Percentiles rank a stretch among this genome's conserved stretches.
Conservation (phyloP, 2,329 filamentous ascomycete genomes). For the Claviceps sp. region DNA sequence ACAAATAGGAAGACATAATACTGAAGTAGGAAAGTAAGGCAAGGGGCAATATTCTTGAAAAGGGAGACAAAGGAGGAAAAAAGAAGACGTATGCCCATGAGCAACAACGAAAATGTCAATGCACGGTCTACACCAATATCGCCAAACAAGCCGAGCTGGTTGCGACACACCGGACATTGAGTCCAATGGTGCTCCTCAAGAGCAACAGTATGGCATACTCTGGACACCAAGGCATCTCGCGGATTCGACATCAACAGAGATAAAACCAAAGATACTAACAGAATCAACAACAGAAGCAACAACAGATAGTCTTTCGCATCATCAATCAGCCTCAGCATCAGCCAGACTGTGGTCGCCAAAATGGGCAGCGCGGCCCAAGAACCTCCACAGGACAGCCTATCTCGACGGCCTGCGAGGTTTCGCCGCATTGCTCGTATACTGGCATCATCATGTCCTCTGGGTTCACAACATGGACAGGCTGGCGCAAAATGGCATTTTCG, state of each 20-base stretch:
- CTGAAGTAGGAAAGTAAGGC: background rate
- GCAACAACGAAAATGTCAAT: background rate
- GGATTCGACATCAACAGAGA: too few species aligned
- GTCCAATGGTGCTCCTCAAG: background rate
- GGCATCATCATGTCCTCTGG: conserved; percentile 48
- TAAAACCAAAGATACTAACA: too few species aligned
- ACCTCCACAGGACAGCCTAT: conserved; percentile 39
- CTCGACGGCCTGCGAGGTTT: conserved; percentile 52
- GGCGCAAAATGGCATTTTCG: conserved; percentile 25
- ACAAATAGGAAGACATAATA: background rate
- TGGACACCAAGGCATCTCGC: background rate
- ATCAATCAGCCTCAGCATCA: conserved; percentile 2
- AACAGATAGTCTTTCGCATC: background rate
- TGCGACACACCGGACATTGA: background rate
- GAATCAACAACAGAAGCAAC: background rate
- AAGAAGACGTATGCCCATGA: background rate
- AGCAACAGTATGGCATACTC: background rate
- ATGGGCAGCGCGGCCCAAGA: conserved; percentile 6
- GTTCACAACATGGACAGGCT: conserved; percentile 26
- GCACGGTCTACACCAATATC: background rate
- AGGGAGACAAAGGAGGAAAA: background rate
- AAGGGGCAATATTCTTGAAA: background rate
- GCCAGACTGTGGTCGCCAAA: conserved; percentile 1
- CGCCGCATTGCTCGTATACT: conserved; percentile 52
- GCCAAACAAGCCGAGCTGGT: background rate